Evolutionary conservation across 306 rosid species (phyloP).

Genomic region (Dryas alaskensis): DNA sequence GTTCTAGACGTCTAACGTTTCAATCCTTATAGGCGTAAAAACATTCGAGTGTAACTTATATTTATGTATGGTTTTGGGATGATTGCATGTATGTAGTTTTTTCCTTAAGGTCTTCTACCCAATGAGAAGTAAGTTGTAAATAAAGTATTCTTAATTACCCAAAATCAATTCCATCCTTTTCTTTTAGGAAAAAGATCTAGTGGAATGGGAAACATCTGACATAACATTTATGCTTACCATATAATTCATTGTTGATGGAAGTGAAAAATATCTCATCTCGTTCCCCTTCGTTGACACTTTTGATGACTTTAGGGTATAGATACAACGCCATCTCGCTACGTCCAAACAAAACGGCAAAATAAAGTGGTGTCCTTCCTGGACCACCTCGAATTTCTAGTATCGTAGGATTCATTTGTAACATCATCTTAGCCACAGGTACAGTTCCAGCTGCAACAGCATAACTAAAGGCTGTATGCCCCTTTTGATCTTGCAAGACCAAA

Average conservation of each 20-base stretch:
- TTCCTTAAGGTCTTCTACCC: too few relatives aligned
- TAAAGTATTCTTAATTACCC: too few relatives aligned
- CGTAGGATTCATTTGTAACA: background rate
- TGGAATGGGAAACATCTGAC: too few relatives aligned
- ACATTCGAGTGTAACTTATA: too few relatives aligned
- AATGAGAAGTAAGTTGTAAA: too few relatives aligned
- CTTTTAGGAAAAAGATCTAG: too few relatives aligned
- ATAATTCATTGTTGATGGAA: constrained; percentile 8
- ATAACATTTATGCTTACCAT: background rate
- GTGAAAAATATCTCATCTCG: constrained; percentile 3
- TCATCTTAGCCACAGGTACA: background rate
- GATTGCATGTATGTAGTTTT: too few relatives aligned
- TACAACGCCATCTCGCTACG: background rate
- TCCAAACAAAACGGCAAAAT: constrained; percentile 17
- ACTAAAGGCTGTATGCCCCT: constrained; percentile 1
- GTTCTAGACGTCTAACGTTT: too few relatives aligned
- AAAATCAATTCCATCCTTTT: too few relatives aligned
- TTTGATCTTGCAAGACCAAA: background rate
- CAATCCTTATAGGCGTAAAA: too few relatives aligned
- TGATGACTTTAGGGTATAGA: background rate
- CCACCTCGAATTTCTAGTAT: background rate
- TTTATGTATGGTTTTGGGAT: too few relatives aligned
- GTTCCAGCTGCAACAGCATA: constrained; percentile 14
- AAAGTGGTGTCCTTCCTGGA: constrained; percentile 3
- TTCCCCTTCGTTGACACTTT: background rate